Base-by-base conservation (phyloP, 1,139 yeast species). In the Meyerozyma carpophila region DNA sequence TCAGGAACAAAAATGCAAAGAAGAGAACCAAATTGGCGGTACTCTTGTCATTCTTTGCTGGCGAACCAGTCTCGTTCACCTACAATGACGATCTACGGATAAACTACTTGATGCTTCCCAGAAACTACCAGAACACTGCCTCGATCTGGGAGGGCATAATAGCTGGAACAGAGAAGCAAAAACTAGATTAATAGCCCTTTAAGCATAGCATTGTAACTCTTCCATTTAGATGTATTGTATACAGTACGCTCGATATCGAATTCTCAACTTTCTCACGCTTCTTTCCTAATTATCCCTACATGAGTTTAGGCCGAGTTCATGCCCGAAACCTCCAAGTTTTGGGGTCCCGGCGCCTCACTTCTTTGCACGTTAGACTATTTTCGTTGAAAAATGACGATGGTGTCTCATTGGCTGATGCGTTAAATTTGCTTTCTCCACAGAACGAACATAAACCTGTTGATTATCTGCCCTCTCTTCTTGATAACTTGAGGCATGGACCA, bases 61-160 rank as follows among this genome's bases (percentile, higher is more conserved):
- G 78, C 2, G 63, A 62, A 16, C 48, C 61, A 16, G 59, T 68
- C 14, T 49, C 59, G 14, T 57, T 72, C 29, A 57, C 61, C 37
- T 62, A 63, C 34, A 61, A 68, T 42, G 55, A 62, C 43, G 52
- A 55, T 9, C 52, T 70, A 51, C 70, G 66, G 50, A 68, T 63
- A 43, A 59, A 63, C 43, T 73, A 72, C 49, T 59, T 73, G 43
- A 70, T 72, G 75, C 55, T 73, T 32, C 78, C 78, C 2, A 61
- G 60, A 42, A 62, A 66, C 46, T 60, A 60, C 44, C 58, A 59
- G 10, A 60, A 62, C 43, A 63, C 70, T 1, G 53, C 57, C 1
- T 59, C 60, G 29, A 55, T 67, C n/a, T 68, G 73, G 73, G 53
- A 57, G 36, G 55, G 41, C 25, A 21, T 41, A 20, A 11, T 8